Percentiles rank a stretch among this genome's conserved stretches.
Evolutionary conservation across 257 asterid genomes (phyloP).

Genomic region (Solanum infundibuliforme): DNA sequence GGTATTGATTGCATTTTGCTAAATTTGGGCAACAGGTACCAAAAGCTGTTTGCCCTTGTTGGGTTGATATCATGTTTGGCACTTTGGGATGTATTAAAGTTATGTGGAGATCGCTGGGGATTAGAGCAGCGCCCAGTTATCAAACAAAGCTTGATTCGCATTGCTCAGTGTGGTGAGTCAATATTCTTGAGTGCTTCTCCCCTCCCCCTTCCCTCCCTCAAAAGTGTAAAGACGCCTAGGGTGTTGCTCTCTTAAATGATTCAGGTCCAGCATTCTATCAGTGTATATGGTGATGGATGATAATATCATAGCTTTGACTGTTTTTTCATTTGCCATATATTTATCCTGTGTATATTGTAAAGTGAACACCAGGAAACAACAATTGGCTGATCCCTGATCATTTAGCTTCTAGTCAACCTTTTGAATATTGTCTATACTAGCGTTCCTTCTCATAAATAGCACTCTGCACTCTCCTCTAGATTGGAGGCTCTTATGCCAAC

Average conservation of each 20-base stretch:
- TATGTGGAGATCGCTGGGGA: slow-evolving; percentile 51
- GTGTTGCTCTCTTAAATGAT: background rate
- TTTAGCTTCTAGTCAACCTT: background rate
- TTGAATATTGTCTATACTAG: background rate
- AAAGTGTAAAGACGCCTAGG: background rate
- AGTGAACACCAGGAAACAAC: background rate
- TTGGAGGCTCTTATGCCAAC: background rate
- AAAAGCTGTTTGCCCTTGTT: slow-evolving; percentile 67
- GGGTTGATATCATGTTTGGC: slow-evolving; percentile 70
- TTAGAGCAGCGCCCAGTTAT: slow-evolving; percentile 40
- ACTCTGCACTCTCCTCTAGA: background rate
- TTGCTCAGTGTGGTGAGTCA: slow-evolving; percentile 77
- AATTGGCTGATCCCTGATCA: background rate
- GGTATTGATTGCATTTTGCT: background rate
- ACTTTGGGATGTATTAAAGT: slow-evolving; percentile 68
- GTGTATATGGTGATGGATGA: background rate
- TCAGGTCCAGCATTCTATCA: background rate
- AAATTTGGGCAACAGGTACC: slow-evolving; percentile 42
- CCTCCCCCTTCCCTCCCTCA: background rate
- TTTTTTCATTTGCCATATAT: background rate
- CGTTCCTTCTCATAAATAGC: background rate
- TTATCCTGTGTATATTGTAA: background rate
- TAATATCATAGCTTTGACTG: background rate
- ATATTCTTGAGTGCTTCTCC: background rate
- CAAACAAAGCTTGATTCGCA: slow-evolving; percentile 36